Evolutionary conservation across 768 basidiomycete species (phyloP), one percentile per base, ranked within the genome.

Genomic region (Tricholoma hemisulphureum): DNA sequence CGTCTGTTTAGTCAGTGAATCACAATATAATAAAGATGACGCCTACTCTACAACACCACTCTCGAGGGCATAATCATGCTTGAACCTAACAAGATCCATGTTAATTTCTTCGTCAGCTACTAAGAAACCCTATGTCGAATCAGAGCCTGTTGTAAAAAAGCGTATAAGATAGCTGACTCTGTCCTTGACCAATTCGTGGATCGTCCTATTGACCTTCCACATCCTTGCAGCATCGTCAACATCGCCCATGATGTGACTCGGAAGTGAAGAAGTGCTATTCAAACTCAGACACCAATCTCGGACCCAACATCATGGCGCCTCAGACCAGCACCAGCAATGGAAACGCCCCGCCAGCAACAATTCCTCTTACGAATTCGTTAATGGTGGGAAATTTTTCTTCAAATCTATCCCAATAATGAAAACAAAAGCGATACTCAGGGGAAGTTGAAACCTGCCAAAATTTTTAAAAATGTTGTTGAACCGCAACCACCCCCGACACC

Each of bases 131-230:
- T 98, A 71, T 53, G 50, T 54, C 59, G 49, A 61, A 63, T 57
- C 55, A 73, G 69, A 69, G 68, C 50, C 56, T 46, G 56, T 58
- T 18, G 48, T 31, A 57, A 63, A 39, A n/a, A 26, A 46, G 35
- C 52, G 52, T 56, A 48, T 51, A 37, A 56, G 58, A 60, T 46
- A 43, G 69, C 82, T 75, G 60, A 98, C 97, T 79, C 97, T 85
- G 73, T 99, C 96, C 71, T 87, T 85, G 61, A 95, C 93, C 53
- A 99, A 86, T 75, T 99, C 96, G 70, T 98, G 95, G 41, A 98
- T 89, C 50, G 97, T 98, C 66, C 93, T 78, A 73, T 94, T 94
- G 61, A 98, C 95, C 68, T 95, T 90, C 93, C 95, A 98, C 68
- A 98, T 81, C 68, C 87, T 87, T 58, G 95, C 89, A 59, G 87